Conservation (phyloP, 768 basidiomycete species). For the Rhodocollybia butyracea region DNA sequence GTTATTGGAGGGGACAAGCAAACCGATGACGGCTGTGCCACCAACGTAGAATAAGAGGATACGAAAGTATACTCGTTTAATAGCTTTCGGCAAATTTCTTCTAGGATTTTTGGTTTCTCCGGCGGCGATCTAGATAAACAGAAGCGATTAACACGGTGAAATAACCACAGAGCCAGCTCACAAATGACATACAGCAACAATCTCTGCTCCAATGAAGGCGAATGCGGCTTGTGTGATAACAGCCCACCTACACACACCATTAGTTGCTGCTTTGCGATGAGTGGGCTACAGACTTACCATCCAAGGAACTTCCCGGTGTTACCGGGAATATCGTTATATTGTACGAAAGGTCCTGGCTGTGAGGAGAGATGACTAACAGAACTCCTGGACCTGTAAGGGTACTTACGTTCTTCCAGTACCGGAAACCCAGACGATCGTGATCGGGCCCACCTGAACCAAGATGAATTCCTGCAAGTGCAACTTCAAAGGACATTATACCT, state of each 20-base stretch:
- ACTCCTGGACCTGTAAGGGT: conserved; percentile 30
- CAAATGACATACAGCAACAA: conserved; percentile 83
- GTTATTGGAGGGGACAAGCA: conserved; percentile 77
- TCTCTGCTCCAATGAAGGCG: conserved; percentile 92
- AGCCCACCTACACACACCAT: conserved; percentile 49
- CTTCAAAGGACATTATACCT: conserved; percentile 25
- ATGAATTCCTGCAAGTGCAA: background rate
- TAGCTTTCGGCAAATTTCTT: conserved; percentile 57
- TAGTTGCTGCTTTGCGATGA: conserved; percentile 16
- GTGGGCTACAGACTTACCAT: conserved; percentile 38
- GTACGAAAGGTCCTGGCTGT: conserved; percentile 84
- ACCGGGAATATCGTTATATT: conserved; percentile 63
- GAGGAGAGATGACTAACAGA: conserved; percentile 74
- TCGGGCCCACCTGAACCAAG: conserved; percentile 64
- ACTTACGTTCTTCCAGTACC: conserved; percentile 13
- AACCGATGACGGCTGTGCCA: conserved; percentile 72
- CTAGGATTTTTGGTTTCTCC: conserved; percentile 88
- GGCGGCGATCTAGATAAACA: conserved; percentile 63
- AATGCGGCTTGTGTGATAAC: conserved; percentile 88
- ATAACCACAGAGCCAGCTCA: background rate
- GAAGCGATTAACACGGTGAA: background rate
- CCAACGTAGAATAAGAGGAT: conserved; percentile 80
- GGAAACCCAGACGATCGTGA: conserved; percentile 59
- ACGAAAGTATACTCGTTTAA: conserved; percentile 71
- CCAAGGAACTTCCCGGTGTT: conserved; percentile 70